These are phyloP conservation scores for Allium cepa DNA, from an alignment of 106 monocot genomes.

Conservation along the genomic window DNA sequence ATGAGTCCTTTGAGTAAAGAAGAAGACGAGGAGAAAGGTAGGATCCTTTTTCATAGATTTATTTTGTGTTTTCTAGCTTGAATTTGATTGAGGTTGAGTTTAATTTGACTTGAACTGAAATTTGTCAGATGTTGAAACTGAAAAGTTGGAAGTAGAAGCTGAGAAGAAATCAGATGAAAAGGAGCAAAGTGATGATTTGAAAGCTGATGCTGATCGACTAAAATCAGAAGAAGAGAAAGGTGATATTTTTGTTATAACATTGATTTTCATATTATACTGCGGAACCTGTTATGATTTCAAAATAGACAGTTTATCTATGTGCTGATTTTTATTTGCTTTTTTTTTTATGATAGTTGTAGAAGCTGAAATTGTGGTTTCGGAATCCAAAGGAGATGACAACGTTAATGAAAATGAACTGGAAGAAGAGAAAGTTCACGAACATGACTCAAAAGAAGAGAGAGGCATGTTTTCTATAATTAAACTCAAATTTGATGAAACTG, in stretches of 20 bases:
- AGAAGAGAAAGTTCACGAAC: not conserved
- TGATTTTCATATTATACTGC: not conserved
- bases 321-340: not conserved
- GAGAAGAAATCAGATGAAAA: not conserved
- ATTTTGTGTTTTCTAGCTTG: not conserved
- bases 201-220: not conserved
- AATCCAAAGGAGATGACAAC: not conserved
- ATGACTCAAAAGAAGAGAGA: too few species aligned
- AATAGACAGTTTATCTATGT: not conserved
- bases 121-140: not conserved
- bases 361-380: not conserved
- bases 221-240: not conserved
- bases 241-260: not conserved
- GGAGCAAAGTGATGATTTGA: too few species aligned
- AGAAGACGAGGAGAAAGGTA: conserved; percentile 1
- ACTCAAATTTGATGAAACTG: too few species aligned
- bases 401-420: not conserved
- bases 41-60: not conserved
- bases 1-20: conserved; percentile 6
- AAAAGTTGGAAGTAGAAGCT: not conserved
- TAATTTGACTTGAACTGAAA: not conserved
- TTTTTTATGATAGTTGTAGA: not conserved
- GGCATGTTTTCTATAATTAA: too few species aligned
- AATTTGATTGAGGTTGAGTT: not conserved
- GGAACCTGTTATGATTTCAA: not conserved